Percentiles rank a stretch among this genome's conserved stretches.
Evolutionary conservation across 2,329 filamentous ascomycete genomes (phyloP).

Genomic region (Coniochaeta sp.): DNA sequence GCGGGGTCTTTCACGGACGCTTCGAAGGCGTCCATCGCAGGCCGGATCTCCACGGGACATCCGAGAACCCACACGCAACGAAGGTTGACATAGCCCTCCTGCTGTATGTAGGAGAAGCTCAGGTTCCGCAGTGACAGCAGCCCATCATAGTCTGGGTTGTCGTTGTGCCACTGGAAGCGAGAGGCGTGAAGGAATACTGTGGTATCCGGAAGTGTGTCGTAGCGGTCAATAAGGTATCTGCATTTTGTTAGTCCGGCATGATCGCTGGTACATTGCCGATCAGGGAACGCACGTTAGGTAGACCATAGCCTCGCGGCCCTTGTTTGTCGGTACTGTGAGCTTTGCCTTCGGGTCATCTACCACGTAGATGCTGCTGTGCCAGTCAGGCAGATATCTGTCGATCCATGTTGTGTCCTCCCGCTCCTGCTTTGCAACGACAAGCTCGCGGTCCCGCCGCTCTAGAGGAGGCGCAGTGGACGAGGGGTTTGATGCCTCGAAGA

Average conservation of each 20-base stretch:
- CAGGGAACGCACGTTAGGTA: constrained; percentile 36
- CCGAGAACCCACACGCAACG: constrained; percentile 53
- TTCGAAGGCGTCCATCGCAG: constrained; percentile 24
- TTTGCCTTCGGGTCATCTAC: constrained; percentile 40
- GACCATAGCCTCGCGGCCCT: constrained; percentile 46
- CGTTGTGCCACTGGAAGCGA: constrained; percentile 46
- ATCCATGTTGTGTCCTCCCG: constrained; percentile 29
- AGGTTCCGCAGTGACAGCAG: constrained; percentile 41
- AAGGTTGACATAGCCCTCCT: constrained; percentile 52
- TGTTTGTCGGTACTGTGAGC: constrained; percentile 41
- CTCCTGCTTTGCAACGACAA: constrained; percentile 13
- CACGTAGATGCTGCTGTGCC: constrained; percentile 48
- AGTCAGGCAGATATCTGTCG: constrained; percentile 31
- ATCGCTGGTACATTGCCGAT: too few species aligned
- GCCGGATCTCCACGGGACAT: constrained; percentile 41
- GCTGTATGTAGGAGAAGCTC: constrained; percentile 40
- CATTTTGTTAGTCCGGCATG: not conserved
- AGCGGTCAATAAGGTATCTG: constrained; percentile 41
- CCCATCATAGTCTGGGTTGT: constrained; percentile 47
- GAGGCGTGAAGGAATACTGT: constrained; percentile 41
- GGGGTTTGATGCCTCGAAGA: not conserved
- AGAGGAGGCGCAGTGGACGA: not conserved
- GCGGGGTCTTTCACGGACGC: constrained; percentile 5
- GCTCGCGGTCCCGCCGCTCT: constrained; percentile 5
- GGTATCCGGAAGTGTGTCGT: constrained; percentile 35